Conservation (phyloP, 768 basidiomycete genomes). For the Lentinula edodes region DNA sequence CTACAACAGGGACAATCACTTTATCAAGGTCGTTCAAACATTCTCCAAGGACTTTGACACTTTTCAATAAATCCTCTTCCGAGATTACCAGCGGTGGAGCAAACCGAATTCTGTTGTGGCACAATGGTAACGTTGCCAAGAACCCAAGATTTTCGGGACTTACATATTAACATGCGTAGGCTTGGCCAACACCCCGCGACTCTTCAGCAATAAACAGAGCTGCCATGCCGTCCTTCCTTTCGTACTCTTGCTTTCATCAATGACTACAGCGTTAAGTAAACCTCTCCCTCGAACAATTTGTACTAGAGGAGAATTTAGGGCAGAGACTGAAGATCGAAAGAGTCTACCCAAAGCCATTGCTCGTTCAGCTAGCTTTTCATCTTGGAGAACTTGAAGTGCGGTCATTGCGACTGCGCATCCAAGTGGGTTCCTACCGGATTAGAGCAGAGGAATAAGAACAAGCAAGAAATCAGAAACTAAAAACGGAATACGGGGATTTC, state of each 20-base stretch:
- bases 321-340: constrained; percentile 65
- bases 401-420: constrained; percentile 96
- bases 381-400: constrained; percentile 84
- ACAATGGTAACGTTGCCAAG: too few relatives aligned
- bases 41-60: constrained; percentile 70
- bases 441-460: not conserved
- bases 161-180: constrained; percentile 94
- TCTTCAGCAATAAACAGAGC: constrained; percentile 88
- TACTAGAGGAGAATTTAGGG: constrained; percentile 65
- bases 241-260: constrained; percentile 74
- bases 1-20: constrained; percentile 27
- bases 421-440: constrained; percentile 68
- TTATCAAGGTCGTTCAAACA: constrained; percentile 77
- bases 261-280: constrained; percentile 88
- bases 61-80: constrained; percentile 77
- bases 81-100: constrained; percentile 93
- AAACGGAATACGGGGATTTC: not conserved
- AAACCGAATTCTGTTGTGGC: constrained; percentile 73
- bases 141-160: constrained; percentile 19
- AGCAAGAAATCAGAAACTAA: not conserved
- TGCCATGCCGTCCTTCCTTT: constrained; percentile 93
- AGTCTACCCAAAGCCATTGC: constrained; percentile 73
- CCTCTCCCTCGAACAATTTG: constrained; percentile 81
- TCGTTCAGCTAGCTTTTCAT: constrained; percentile 80
- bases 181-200: constrained; percentile 88